Base-by-base conservation (phyloP, 1,284 basidiomycete species). In the Fomitopsis pinicola region DNA sequence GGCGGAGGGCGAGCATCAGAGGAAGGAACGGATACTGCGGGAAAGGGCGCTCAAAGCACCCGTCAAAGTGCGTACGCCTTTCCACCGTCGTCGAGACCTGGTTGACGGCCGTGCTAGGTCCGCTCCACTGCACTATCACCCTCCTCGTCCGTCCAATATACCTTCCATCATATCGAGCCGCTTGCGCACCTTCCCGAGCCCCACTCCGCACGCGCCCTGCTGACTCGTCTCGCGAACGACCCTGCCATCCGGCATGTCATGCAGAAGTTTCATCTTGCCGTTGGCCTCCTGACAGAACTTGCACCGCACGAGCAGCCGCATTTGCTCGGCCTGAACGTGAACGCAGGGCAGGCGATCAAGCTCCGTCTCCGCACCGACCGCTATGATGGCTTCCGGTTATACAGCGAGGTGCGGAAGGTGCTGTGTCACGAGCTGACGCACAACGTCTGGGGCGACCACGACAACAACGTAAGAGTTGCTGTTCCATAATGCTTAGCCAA, bases 401-500 rank as follows among this genome's bases (percentile, higher is more conserved):
- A 92, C 69, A 74, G 72, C 28, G 86, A 91, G 1, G 78, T 89
- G 35, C 78, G 89, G 48, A 77, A 81, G 26, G 88, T 91, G 14
- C 77, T 92, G 5, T 89, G 89, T 67, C 90, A 93, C 71, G 91
- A 92, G 69, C 75, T 92, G 36, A 77, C 88, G 30, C 91, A 92
- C 71, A 92, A 91, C 66, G 80, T 86, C 0, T 87, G 85, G 82
- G 77, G 82, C 1, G 82, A 86, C 61, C 90, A 92, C 67, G 86
- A 88, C 67, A 80, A 91, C 57, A 83, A 89, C 66, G 91, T 91
- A 64, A 68, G 87, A 77, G 26, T 42, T 55, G 42, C 40, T 15
- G 19, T 42, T 42, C 56, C 40, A 5, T 12, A 15, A 8, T 2
- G 4, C 28, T n/a, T 14, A 3, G 30, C 17, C 9, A 46, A 15